phyloP scores from a whole-genome alignment of 192 early-diverging fungal genomes.

The Martensiomyces pterosporus region DNA sequence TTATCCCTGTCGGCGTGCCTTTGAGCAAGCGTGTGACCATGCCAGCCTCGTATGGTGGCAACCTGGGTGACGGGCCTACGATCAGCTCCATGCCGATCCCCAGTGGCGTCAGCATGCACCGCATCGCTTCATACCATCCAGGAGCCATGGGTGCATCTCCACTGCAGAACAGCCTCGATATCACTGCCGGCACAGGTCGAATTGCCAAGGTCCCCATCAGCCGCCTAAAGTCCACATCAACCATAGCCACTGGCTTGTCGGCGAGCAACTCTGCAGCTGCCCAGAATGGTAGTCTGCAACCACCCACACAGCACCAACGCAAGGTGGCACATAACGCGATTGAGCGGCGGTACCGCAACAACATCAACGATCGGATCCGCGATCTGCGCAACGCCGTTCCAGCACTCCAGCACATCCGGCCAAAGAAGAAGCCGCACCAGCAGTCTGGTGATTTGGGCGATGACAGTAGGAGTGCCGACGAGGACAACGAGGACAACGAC shows the following conservation, averaged over 20 bases:
- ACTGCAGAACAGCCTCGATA: not conserved
- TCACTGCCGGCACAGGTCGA: not conserved
- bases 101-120: conserved; percentile 23
- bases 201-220: conserved; percentile 9
- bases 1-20: conserved; percentile 24
- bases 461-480: conserved; percentile 51
- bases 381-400: conserved; percentile 85
- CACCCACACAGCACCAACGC: conserved; percentile 58
- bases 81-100: conserved; percentile 19
- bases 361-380: conserved; percentile 92
- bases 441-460: too few relatives aligned
- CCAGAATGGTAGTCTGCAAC: too few relatives aligned
- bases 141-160: not conserved
- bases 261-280: conserved; percentile 2
- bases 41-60: conserved; percentile 24
- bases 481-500: conserved; percentile 32
- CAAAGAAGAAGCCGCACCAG: conserved; percentile 18
- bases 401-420: conserved; percentile 57
- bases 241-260: too few relatives aligned
- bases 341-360: conserved; percentile 91
- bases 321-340: conserved; percentile 96
- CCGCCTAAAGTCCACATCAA: conserved; percentile 5
- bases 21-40: conserved; percentile 43
- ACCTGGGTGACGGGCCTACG: not conserved
- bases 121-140: conserved; percentile 38